Evolutionary conservation across 2,329 filamentous ascomycete genomes (phyloP), one percentile per base, ranked within the genome.

Genomic region (Alternaria metachromatica): DNA sequence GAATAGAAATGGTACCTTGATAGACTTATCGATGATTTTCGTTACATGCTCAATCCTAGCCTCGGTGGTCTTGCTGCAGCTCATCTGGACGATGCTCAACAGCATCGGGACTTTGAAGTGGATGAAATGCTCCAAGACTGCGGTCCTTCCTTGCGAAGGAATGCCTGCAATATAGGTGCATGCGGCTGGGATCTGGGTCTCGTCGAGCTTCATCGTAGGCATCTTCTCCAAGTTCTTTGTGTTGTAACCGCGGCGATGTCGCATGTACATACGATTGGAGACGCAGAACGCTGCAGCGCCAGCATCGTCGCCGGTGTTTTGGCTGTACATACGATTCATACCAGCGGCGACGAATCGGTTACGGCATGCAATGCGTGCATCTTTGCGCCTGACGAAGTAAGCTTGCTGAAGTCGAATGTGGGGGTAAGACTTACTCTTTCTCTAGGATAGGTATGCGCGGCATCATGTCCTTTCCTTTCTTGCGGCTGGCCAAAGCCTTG

Each of bases 61-160:
- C 6, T 69, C 13, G 4, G 62, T 73, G 2, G 62, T 63, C 6
- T 48, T 62, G 18, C 62, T 71, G 55, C 62, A 70, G 1, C 67
- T 69, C 49, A 75, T 72, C 30, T 70, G 45, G 3, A 76, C 57
- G 2, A 57, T 65, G 46, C 48, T 72, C 1, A 75, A 33, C 5
- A 70, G 43, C 0, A 59, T 66, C 3, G 55, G 53, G 2, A 67
- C 21, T 3, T 25, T 55, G 25, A 53, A 11, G n/a, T 18, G 26
- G 54, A 55, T 26, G 21, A 54, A 60, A 18, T 68, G 53, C 5
- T 67, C 56, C 1, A 69, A 44, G 3, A n/a, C 33, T 1, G 50
- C 61, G 12, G 44, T 63, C 18, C 33, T 71, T 55, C 70, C 67
- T 4, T 55, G 23, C 0, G 68, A 69, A 2, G 70, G 73, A 5